Evolutionary conservation across 2,329 filamentous ascomycete genomes (phyloP).

Genomic region (Paracoccidioides brasiliensis): DNA sequence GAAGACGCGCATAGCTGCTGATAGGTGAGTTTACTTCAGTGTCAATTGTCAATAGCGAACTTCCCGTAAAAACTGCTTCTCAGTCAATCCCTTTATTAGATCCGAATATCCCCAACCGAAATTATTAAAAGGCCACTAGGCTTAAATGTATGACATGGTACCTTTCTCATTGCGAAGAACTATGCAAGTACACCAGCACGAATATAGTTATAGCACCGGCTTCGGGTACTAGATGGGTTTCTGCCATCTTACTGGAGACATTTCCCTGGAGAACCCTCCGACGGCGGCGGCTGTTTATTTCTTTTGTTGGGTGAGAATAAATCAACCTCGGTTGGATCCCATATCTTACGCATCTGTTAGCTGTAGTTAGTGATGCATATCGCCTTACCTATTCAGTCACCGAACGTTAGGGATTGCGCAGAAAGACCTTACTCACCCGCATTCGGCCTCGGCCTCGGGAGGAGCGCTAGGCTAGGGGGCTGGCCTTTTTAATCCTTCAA

Average conservation of each 20-base stretch:
- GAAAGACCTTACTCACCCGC: too few relatives aligned
- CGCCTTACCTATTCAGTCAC: too few relatives aligned
- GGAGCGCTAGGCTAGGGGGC: too few relatives aligned
- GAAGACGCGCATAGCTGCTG: constrained; percentile 38
- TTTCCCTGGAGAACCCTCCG: neutral
- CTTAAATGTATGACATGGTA: neutral
- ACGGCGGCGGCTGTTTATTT: too few relatives aligned
- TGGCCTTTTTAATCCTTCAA: too few relatives aligned
- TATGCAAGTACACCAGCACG: neutral
- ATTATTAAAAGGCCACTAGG: constrained; percentile 4
- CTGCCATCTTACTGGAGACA: neutral
- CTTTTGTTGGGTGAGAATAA: neutral
- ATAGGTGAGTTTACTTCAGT: constrained; percentile 15
- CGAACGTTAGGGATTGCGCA: too few relatives aligned
- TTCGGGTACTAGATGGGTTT: neutral
- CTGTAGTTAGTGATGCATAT: too few relatives aligned
- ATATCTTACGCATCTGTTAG: too few relatives aligned
- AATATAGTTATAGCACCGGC: neutral
- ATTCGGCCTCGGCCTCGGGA: too few relatives aligned
- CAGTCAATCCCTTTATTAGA: constrained; percentile 18
- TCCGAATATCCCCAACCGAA: constrained; percentile 16
- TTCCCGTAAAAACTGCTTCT: too few relatives aligned
- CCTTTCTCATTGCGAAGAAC: neutral
- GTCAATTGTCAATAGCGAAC: neutral
- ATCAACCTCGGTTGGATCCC: neutral